These are phyloP conservation scores for Quercus alba DNA, from an alignment of 306 rosid genomes.

Conservation along the genomic window DNA sequence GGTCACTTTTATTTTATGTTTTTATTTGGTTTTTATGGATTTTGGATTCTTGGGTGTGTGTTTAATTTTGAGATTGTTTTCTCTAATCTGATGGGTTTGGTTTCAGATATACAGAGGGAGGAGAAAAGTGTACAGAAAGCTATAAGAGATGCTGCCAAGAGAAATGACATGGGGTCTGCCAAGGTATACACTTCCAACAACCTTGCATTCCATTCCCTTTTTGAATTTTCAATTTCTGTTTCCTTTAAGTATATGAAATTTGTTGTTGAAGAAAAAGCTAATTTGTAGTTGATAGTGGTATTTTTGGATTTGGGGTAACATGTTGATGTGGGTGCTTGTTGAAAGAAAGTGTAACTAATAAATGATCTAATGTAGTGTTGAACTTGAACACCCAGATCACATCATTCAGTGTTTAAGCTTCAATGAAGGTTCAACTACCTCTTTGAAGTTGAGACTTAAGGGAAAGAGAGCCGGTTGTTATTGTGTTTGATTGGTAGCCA, in stretches of 20 bases:
- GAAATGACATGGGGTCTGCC: constrained; percentile 95
- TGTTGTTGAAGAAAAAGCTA: too few relatives aligned
- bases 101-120: constrained; percentile 78
- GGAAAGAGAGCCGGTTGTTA: too few relatives aligned
- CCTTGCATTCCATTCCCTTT: background rate
- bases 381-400: too few relatives aligned
- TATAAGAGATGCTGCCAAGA: constrained; percentile 87
- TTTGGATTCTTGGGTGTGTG: background rate
- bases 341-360: too few relatives aligned
- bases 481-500: too few relatives aligned
- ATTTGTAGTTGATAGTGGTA: too few relatives aligned
- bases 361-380: too few relatives aligned
- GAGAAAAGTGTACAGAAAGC: constrained; percentile 89
- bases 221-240: background rate
- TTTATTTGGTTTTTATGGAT: background rate
- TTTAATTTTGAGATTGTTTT: background rate
- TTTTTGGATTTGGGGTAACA: too few relatives aligned
- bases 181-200: constrained; percentile 44
- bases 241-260: background rate
- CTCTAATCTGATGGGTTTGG: constrained; percentile 7
- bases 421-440: too few relatives aligned
- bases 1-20: background rate
- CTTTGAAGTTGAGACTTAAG: too few relatives aligned
- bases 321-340: too few relatives aligned
- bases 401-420: too few relatives aligned